Evolutionary conservation across 805 yeast genomes (phyloP).

Genomic region (Pichia thaimueangensis): DNA sequence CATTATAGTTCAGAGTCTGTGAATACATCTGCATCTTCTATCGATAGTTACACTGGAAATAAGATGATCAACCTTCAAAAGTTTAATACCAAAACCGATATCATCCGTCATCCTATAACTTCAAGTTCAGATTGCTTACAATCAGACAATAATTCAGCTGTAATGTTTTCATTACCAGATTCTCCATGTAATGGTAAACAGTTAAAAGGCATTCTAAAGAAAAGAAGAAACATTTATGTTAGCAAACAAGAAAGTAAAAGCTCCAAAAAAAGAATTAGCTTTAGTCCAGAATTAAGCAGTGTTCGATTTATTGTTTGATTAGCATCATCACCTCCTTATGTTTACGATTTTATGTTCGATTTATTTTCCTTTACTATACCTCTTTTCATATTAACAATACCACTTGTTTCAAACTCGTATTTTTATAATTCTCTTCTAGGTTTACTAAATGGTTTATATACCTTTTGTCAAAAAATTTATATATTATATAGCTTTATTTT

Average conservation of each 20-base stretch:
- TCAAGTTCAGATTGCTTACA: not conserved
- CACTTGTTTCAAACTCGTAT: no score
- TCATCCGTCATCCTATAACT: not conserved
- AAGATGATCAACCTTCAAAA: not conserved
- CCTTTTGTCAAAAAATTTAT: no score
- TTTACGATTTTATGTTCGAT: no score
- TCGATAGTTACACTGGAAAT: not conserved
- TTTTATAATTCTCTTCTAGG: no score
- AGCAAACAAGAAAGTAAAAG: not conserved
- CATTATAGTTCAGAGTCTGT: not conserved
- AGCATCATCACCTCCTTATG: no score
- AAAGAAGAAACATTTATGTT: constrained; percentile 1
- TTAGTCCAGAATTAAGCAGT: constrained; percentile 4
- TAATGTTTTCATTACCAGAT: not conserved
- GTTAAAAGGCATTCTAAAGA: constrained; percentile 8
- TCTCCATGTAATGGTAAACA: not conserved
- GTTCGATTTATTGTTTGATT: constrained; percentile 4
- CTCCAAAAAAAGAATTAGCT: constrained; percentile 8
- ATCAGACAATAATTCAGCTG: not conserved
- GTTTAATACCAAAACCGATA: not conserved
- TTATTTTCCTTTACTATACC: no score
- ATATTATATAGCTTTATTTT: no score
- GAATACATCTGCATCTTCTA: constrained; percentile 1
- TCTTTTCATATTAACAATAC: no score
- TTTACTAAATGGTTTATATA: no score